phyloP scores from a whole-genome alignment of 2,329 filamentous ascomycete genomes.

The Cytospora schulzeri region DNA sequence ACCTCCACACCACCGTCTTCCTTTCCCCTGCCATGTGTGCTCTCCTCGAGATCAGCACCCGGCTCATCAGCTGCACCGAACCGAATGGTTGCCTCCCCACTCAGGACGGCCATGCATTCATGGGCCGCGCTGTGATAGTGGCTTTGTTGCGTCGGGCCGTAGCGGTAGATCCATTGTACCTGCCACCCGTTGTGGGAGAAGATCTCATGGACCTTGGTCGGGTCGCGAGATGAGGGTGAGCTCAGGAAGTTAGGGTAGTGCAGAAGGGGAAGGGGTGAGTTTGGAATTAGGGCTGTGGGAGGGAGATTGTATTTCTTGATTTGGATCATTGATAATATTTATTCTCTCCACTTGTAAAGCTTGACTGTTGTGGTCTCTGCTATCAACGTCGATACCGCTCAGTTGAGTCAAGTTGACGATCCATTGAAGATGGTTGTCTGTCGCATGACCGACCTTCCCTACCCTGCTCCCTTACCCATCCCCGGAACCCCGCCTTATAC shows the following conservation, averaged over 20 bases:
- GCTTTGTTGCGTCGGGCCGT: conserved; percentile 54
- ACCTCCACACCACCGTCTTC: conserved; percentile 54
- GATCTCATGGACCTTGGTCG: conserved; percentile 41
- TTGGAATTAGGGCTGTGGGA: conserved; percentile 50
- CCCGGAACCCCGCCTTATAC: background rate
- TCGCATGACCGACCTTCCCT: background rate
- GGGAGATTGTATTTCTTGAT: conserved; percentile 44
- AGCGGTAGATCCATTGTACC: conserved; percentile 59
- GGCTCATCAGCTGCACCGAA: conserved; percentile 55
- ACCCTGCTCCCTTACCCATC: background rate
- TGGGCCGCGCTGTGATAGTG: conserved; percentile 61
- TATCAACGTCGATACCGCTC: background rate
- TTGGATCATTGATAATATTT: conserved; percentile 34
- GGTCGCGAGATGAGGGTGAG: conserved; percentile 26
- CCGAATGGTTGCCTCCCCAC: conserved; percentile 52
- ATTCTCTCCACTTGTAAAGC: too few species aligned
- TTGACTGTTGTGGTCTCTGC: background rate
- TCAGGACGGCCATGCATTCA: conserved; percentile 59
- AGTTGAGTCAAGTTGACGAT: background rate
- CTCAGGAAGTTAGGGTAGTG: conserved; percentile 51
- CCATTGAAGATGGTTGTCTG: background rate
- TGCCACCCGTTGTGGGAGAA: conserved; percentile 54
- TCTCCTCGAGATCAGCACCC: conserved; percentile 40
- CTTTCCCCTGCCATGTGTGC: conserved; percentile 41
- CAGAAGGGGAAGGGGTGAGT: conserved; percentile 54